Base-by-base conservation (phyloP, 495 filamentous ascomycete genomes). In the Xylaria telfairii region DNA sequence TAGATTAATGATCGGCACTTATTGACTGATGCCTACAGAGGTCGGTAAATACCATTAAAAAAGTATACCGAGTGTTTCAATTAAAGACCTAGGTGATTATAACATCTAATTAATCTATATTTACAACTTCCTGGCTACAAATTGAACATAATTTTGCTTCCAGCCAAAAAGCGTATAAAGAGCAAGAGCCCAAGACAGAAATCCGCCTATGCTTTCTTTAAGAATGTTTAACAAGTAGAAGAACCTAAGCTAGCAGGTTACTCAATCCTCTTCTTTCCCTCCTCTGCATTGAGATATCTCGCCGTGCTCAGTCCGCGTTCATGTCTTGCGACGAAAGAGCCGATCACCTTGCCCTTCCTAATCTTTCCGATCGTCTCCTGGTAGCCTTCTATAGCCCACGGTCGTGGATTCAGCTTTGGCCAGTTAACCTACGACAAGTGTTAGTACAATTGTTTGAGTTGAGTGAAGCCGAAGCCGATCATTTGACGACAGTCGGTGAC, bases 231-330 rank as follows among this genome's bases (percentile, higher is more conserved):
- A 39, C 41, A 28, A 17, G 24, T 56, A 57, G 21, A 26, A 21
- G 30, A 30, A 42, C 32, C 28, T 15, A n/a, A 24, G 66, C 15
- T 21, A 1, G n/a, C 28, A 28, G 17, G 7, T 70, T 80, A 97
- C 78, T 97, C 94, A 72, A 96, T 93, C 81, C 95, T 92, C 84
- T 97, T 97, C 86, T 98, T 98, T 21, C 95, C 95, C 76, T 98
- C 95, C 79, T 98, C 95, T 47, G 96, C 82, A 78, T 92, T 93
- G 57, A 91, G 88, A 60, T 96, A 88, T 53, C 92, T 84, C 37
- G 92, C 90, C 70, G 90, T 92, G 81, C 92, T 97, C 42, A 90
- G 85, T 13, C 93, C 92, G 28, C 92, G 85, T 78, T 94, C 92
- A 74, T 94, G 93, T 72, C 87, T 84, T 17, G 87, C 87, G 46